Conservation (phyloP, 2,329 filamentous ascomycete species). For the Ophiostoma triangulosporum region DNA sequence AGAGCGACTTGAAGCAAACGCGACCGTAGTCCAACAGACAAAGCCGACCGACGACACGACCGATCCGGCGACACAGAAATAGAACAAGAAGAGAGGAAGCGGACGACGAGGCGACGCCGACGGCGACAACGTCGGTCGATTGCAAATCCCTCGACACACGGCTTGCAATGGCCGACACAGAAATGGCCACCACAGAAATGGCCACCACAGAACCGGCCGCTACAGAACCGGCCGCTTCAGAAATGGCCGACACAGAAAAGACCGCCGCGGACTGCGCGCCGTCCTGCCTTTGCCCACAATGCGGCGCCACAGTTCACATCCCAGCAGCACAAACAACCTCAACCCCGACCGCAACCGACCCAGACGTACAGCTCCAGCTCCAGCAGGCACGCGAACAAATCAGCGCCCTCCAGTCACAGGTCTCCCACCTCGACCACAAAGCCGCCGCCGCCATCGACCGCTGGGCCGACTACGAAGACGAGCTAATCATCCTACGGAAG, state of each 20-base stretch:
- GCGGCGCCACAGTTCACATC: slow-evolving; percentile 8
- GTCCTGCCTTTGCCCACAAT: slow-evolving; percentile 11
- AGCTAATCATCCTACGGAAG: slow-evolving; percentile 46
- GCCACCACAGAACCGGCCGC: not conserved
- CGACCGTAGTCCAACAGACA: not conserved
- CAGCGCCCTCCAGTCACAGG: slow-evolving; percentile 56
- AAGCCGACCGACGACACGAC: not conserved
- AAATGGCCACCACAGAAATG: not conserved
- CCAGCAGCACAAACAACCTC: not conserved
- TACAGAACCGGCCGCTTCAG: not conserved
- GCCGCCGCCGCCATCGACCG: slow-evolving; percentile 49
- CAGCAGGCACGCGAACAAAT: slow-evolving; percentile 46
- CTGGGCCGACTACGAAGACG: slow-evolving; percentile 71
- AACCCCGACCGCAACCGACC: not conserved
- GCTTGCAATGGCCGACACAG: not conserved
- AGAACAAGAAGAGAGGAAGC: not conserved
- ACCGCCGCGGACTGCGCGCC: not conserved
- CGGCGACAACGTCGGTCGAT: not conserved
- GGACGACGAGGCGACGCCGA: not conserved
- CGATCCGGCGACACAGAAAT: not conserved
- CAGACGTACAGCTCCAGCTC: slow-evolving; percentile 31
- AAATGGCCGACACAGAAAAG: not conserved
- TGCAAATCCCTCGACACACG: not conserved
- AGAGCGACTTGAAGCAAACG: not conserved
- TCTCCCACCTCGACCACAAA: slow-evolving; percentile 57